A percentile compares a stretch with the other conserved stretches of the same genome.
These are phyloP conservation scores for Xylaria sp. DNA, from an alignment of 2,329 filamentous ascomycete species.

Conservation along the genomic window DNA sequence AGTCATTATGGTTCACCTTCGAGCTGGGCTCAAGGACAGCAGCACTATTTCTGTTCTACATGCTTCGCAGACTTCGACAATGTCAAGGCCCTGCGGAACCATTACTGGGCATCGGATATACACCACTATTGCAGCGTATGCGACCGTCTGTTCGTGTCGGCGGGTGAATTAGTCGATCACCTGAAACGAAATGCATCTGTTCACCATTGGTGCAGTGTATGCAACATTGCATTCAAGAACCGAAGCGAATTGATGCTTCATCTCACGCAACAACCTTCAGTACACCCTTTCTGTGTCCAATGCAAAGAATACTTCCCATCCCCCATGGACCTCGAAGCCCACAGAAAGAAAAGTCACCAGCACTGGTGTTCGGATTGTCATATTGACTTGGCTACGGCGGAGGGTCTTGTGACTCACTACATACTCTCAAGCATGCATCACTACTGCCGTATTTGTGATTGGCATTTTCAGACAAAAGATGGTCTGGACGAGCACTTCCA, in stretches of 20 bases:
- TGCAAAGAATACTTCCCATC: neutral
- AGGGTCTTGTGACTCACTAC: constrained; percentile 3
- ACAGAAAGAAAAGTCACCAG: neutral
- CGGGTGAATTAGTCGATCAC: neutral
- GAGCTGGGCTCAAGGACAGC: neutral
- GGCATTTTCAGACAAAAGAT: neutral
- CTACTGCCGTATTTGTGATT: constrained; percentile 2
- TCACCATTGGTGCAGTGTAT: neutral
- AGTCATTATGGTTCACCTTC: neutral
- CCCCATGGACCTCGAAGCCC: neutral
- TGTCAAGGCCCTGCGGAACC: neutral
- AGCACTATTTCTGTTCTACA: constrained; percentile 5
- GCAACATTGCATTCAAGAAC: neutral
- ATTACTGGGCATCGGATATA: neutral
- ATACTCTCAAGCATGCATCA: constrained; percentile 3
- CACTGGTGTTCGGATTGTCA: neutral
- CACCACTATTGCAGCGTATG: constrained; percentile 1
- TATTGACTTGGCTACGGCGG: neutral
- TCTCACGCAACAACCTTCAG: neutral
- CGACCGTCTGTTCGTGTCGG: neutral
- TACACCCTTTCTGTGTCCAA: neutral
- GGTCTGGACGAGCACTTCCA: neutral
- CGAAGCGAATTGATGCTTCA: neutral
- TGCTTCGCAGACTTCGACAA: constrained; percentile 6
- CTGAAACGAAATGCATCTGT: neutral